Conservation (phyloP, 2,329 filamentous ascomycete species). For the Hymenotorrendiella dingleyae region DNA sequence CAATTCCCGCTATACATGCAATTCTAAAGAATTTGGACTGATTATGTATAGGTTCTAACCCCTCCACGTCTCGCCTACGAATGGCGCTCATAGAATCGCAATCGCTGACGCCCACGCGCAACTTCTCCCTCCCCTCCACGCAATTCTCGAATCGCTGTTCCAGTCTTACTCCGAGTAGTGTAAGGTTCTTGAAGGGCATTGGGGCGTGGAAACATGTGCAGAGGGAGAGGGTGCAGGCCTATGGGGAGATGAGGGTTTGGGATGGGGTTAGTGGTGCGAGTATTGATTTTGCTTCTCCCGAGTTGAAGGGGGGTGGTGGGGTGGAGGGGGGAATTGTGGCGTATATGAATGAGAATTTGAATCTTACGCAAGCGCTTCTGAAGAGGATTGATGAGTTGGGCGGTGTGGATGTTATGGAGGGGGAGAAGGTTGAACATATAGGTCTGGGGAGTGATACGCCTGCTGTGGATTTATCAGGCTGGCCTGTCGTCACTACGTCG, state of each 20-base stretch:
- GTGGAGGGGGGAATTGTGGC: constrained; percentile 60
- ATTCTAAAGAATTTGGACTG: no score
- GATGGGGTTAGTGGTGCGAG: constrained; percentile 83
- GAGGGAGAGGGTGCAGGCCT: constrained; percentile 69
- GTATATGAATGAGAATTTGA: constrained; percentile 94
- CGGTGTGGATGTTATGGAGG: constrained; percentile 65
- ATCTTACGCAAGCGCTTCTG: constrained; percentile 75
- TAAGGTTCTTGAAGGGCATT: constrained; percentile 74
- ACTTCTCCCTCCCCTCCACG: constrained; percentile 59
- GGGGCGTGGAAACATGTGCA: constrained; percentile 81
- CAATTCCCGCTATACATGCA: not conserved
- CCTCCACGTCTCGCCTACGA: constrained; percentile 68
- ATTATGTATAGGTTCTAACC: constrained; percentile 73
- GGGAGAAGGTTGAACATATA: constrained; percentile 75
- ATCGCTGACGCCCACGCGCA: constrained; percentile 63
- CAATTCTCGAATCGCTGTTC: constrained; percentile 92
- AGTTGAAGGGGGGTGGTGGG: constrained; percentile 53
- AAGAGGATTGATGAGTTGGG: constrained; percentile 64
- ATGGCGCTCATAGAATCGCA: constrained; percentile 89
- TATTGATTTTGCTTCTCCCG: constrained; percentile 71
- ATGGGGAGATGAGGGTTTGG: constrained; percentile 98
- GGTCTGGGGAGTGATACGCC: constrained; percentile 63
- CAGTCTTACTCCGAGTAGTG: constrained; percentile 84
- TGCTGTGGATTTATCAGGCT: constrained; percentile 71
- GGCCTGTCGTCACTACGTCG: constrained; percentile 76